phyloP scores from a whole-genome alignment of 139 green algal species.

The Ettlia oleoabundans region DNA sequence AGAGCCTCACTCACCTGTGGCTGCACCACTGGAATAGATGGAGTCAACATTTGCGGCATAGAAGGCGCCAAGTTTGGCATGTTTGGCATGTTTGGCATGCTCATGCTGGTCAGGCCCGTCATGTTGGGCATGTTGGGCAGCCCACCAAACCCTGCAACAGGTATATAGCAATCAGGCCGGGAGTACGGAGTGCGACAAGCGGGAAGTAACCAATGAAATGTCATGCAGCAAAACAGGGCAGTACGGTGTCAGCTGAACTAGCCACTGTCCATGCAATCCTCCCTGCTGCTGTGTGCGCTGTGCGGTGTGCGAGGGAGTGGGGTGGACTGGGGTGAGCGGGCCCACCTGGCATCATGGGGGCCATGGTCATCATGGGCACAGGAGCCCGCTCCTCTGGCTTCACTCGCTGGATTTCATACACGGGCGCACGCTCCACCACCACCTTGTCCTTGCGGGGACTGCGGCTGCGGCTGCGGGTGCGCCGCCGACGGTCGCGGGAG shows the following conservation, averaged over 20 bases:
- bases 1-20: neutral
- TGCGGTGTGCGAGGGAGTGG: no score
- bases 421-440: slow-evolving; percentile 20
- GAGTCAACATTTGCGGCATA: neutral
- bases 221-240: no score
- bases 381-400: slow-evolving; percentile 11
- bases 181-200: neutral
- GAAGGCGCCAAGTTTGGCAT: slow-evolving; percentile 10
- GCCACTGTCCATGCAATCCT: no score
- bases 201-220: no score
- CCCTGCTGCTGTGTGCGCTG: no score
- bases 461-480: neutral
- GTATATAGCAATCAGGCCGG: no score
- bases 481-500: slow-evolving; percentile 17
- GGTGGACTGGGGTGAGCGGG: neutral
- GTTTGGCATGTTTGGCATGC: neutral
- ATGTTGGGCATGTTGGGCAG: slow-evolving; percentile 11
- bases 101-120: neutral
- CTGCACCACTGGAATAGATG: neutral
- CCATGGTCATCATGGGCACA: slow-evolving; percentile 2
- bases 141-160: neutral
- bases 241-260: no score
- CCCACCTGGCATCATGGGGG: slow-evolving; percentile 16
- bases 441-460: neutral
- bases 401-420: slow-evolving; percentile 31